These are phyloP conservation scores for Venturia carpophila DNA, from an alignment of 2,329 filamentous ascomycete species.

Conservation along the genomic window DNA sequence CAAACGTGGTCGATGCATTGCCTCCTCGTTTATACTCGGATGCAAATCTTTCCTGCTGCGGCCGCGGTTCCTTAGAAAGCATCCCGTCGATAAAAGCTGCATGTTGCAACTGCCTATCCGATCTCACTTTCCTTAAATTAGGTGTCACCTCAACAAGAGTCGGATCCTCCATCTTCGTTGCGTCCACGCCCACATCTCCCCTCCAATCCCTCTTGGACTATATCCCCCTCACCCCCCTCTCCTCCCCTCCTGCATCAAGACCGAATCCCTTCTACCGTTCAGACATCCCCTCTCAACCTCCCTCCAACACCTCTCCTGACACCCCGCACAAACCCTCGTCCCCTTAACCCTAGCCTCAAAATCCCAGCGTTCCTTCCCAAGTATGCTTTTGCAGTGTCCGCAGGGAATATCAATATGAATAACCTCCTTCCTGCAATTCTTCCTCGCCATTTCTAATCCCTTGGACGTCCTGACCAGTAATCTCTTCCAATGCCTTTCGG, in stretches of 20 bases:
- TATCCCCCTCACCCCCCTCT: neutral
- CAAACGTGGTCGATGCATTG: neutral
- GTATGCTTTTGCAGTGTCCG: neutral
- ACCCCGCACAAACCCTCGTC: slow-evolving; percentile 3
- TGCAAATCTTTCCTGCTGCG: neutral
- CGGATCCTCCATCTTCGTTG: neutral
- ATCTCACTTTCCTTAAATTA: neutral
- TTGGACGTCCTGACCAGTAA: neutral
- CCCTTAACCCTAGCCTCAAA: slow-evolving; percentile 6
- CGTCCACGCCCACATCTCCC: neutral
- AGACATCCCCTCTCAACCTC: neutral
- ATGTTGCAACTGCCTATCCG: neutral
- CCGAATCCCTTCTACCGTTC: slow-evolving; percentile 2
- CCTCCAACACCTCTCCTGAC: slow-evolving; percentile 14
- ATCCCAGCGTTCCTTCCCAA: slow-evolving; percentile 2
- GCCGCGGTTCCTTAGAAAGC: neutral
- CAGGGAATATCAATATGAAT: slow-evolving; percentile 13
- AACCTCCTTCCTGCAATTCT: slow-evolving; percentile 10
- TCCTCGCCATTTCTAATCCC: slow-evolving; percentile 12
- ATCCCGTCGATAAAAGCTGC: neutral
- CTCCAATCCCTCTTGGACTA: neutral
- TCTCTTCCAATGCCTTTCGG: neutral
- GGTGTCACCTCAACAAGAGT: neutral
- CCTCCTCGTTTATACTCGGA: neutral
- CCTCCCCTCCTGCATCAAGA: neutral